A percentile compares a stretch with the other conserved stretches of the same genome.
phyloP scores from a whole-genome alignment of 768 basidiomycete genomes.

The Tricholoma bakamatsutake region DNA sequence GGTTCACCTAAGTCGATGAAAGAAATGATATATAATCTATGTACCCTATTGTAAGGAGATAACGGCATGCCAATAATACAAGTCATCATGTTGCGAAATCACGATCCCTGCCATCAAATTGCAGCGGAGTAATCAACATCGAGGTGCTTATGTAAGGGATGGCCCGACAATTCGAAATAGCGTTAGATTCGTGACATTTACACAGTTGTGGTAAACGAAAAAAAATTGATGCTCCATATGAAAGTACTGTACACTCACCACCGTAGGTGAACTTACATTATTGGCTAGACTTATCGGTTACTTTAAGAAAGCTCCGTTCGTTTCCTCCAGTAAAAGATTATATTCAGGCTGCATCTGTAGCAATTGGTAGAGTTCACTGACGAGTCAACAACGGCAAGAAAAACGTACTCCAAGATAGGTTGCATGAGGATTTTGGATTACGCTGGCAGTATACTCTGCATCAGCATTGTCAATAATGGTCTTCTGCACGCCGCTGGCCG shows the following conservation, averaged over 20 bases:
- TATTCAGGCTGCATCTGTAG: constrained; percentile 22
- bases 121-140: too few species aligned
- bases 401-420: constrained; percentile 13
- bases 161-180: too few species aligned
- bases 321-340: constrained; percentile 20
- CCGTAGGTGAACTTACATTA: background rate
- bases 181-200: too few species aligned
- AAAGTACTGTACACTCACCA: background rate
- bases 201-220: too few species aligned
- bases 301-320: constrained; percentile 19
- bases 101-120: too few species aligned
- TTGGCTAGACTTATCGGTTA: constrained; percentile 1
- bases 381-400: background rate
- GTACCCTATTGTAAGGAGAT: background rate
- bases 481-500: constrained; percentile 19
- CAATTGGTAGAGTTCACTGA: background rate
- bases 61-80: background rate
- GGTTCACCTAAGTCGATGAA: constrained; percentile 35
- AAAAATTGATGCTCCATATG: background rate
- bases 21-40: background rate
- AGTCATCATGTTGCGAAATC: too few species aligned
- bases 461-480: constrained; percentile 19
- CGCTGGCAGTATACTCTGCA: constrained; percentile 17
- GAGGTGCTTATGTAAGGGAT: too few species aligned
- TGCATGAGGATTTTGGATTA: constrained; percentile 15